Base-by-base conservation (phyloP, 2,329 filamentous ascomycete species). In the Rutstroemia sydowiana region DNA sequence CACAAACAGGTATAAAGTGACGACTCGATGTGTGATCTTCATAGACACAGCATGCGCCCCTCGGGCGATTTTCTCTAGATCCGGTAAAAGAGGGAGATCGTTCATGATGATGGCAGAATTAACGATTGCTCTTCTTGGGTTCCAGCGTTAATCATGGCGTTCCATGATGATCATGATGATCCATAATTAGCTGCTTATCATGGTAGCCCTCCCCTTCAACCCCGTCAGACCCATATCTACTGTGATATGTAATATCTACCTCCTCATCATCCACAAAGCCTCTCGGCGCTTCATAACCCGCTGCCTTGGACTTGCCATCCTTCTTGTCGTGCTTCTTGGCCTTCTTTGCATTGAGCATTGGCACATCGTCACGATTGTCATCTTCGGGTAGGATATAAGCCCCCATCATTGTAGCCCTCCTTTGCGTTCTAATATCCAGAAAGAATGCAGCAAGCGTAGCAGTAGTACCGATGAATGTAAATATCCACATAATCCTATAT, bases 401-500 rank as follows among this genome's bases (percentile, higher is more conserved):
- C 7, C 63, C 62, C 3, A 48, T 57, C 5, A 41, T 40, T 7
- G 49, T 56, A 6, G 55, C 47, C 20, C 57, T 59, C n/a, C 40
- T 54, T 18, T 60, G 55, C 6, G 60, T 64, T 16, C 54, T 51
- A 40, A 61, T 47, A 37, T 65, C 61, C 20, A 65, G 54, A 13
- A 41, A 52, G 5, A 63, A 45, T n/a, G 63, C 62, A 16, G 49
- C 46, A 23, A 63, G 41, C 0, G 62, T 61, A 11, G 62, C 60
- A 4, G 59, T 46, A 2, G 60, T 59, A 20, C 57, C 63, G 43
- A 60, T 40, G 30, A 65, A 48, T 1, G 62, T 61, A 56, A 64
- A 63, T 10, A 55, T 43, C 63, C 63, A 65, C 14, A 65, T 32
- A 18, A 58, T 55, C 40, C 64, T 65, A 28, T 65, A 65, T 42